Base-by-base conservation (phyloP, 192 early-diverging fungal genomes). In the Gryganskiella cystojenkinii region DNA sequence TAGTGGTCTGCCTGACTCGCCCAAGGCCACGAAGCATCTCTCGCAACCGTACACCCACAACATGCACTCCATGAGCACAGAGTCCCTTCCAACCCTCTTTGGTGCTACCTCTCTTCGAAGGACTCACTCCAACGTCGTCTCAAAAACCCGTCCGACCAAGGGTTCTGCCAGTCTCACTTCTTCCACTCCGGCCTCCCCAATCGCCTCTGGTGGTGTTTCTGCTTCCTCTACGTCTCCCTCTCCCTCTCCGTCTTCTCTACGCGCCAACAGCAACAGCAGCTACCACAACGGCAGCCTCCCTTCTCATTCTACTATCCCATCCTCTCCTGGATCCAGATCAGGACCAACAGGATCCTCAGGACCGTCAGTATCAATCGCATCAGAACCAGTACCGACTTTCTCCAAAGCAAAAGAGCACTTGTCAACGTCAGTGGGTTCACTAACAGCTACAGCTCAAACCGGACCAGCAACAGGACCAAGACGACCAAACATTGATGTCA, bases 31-130 rank as follows among this genome's bases (percentile, higher is more conserved):
- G 17, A 78, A 78, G 42, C 73, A 78, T 44, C 66, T 68, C 49
- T 78, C 73, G 1, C 60, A 66, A n/a, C 73, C 73, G n/a, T n/a
- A n/a, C n/a, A n/a, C n/a, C 10, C 68, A 78, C 45, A 62, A 78
- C 37, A 78, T 78, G 73, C 73, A 78, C 3, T 67, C 73, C 42
- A 69, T 78, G 59, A 78, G 66, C 49, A 68, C 73, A 37, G 73
- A 78, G 35, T 62, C 52, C 17, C 33, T 78, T 20, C 73, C 73
- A 3, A 25, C 46, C n/a, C 73, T 78, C 66, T 78, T 78, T 59
- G 73, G 65, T 2, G 66, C 66, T 24, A 27, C 73, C 4, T 78
- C 73, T 1, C 49, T 78, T 1, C 56, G 66, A 34, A 51, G 73
- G 9, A 58, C 65, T 31, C 67, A 78, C 66, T 78, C 73, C 13